Base-by-base conservation (phyloP, 2,329 filamentous ascomycete species). In the Sclerotinia glacialis region DNA sequence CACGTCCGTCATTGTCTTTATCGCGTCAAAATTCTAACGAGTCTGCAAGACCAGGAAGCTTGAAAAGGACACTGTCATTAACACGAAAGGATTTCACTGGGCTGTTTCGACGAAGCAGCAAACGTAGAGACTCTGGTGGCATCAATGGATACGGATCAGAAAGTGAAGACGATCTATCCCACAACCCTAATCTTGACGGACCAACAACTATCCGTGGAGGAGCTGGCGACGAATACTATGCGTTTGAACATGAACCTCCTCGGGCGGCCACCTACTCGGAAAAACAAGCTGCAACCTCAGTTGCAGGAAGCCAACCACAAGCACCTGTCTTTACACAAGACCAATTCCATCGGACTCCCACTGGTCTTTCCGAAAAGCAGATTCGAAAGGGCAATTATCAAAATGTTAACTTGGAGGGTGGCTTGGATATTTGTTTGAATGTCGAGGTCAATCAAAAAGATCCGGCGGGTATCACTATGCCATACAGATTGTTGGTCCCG, bases 371-470 rank as follows among this genome's bases (percentile, higher is more conserved):
- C 31, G 78, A 80, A 2, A 91, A 88, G 83, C 89, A 71, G 79
- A 83, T 71, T 83, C 82, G 79, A 78, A 58, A 80, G 83, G 54
- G 81, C 80, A 23, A 81, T 83, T 50, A 80, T 81, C 81, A 82
- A 53, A 83, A 85, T 12, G 85, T 98, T 67, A 87, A 97, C 74
- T 82, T 97, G 0, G 86, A 95, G 75, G 90, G 89, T 40, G 93
- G 92, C 0, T 81, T 99, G 12, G 93, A 97, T 71, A 89, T 99
- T 46, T 90, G 87, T 61, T 79, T 99, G 53, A 97, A 97, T 73
- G 87, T 97, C 69, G 95, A 99, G 79, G 87, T 97, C 69, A 93
- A 89, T 73, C 85, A 91, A 54, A 87, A 86, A 69, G 93, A 99
- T 73, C 94, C 95, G 0, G 85, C 90, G 0, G 96, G 95, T 18